A percentile compares a stretch with the other conserved stretches of the same genome.
These are phyloP conservation scores for Nigrospora sphaerica DNA, from an alignment of 2,329 filamentous ascomycete species.

Conservation along the genomic window DNA sequence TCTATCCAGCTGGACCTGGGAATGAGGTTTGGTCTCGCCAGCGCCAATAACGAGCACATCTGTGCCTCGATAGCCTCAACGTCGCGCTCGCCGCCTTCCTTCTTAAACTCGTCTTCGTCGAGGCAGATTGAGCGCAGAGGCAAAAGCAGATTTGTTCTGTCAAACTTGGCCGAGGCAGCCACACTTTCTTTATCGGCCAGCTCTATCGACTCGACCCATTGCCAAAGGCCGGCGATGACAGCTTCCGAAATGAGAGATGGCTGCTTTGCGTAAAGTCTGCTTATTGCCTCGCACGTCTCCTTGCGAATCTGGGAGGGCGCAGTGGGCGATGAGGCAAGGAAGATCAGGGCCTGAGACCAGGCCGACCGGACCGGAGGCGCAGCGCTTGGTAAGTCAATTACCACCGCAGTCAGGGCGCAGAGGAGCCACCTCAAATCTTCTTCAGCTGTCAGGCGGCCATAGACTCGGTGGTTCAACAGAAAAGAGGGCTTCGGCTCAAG, in stretches of 20 bases:
- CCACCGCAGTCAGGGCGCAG: slow-evolving; percentile 59
- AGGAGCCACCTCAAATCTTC: slow-evolving; percentile 76
- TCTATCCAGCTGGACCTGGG: slow-evolving; percentile 83
- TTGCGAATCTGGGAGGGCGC: slow-evolving; percentile 58
- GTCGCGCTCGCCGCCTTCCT: slow-evolving; percentile 33
- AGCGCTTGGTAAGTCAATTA: slow-evolving; percentile 44
- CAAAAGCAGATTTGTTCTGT: slow-evolving; percentile 55
- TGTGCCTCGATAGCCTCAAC: slow-evolving; percentile 55
- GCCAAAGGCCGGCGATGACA: slow-evolving; percentile 70
- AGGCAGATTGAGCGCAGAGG: slow-evolving; percentile 58
- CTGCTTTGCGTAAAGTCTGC: slow-evolving; percentile 54
- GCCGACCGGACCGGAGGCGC: slow-evolving; percentile 48
- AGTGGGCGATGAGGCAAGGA: slow-evolving; percentile 57
- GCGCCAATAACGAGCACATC: slow-evolving; percentile 68
- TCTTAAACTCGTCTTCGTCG: slow-evolving; percentile 40
- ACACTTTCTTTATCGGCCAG: slow-evolving; percentile 72
- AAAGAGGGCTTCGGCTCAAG: slow-evolving; percentile 81
- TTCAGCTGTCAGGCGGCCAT: slow-evolving; percentile 66
- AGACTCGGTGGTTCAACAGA: slow-evolving; percentile 76
- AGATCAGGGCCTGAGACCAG: slow-evolving; percentile 86
- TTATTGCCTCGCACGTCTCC: slow-evolving; percentile 54
- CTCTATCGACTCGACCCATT: slow-evolving; percentile 64
- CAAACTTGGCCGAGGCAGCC: slow-evolving; percentile 57
- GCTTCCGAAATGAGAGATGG: slow-evolving; percentile 53
- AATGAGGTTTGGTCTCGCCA: slow-evolving; percentile 72